These are phyloP conservation scores for Pestalotiopsis sp. DNA, from an alignment of 2,329 filamentous ascomycete genomes.

Conservation along the genomic window DNA sequence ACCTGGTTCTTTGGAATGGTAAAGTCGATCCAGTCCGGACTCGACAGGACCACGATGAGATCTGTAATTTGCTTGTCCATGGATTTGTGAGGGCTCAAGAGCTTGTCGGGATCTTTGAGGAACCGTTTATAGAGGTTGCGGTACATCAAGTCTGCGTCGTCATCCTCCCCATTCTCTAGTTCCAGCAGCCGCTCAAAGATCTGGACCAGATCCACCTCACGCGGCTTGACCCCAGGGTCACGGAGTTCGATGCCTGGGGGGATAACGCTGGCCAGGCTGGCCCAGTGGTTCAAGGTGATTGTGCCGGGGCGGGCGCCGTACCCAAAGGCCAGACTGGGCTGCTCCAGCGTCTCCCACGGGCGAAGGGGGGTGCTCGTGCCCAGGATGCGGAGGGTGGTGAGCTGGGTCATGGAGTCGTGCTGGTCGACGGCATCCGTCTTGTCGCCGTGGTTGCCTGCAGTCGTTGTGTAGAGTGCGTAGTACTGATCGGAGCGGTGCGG, in stretches of 20 bases:
- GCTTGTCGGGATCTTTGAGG: constrained; percentile 67
- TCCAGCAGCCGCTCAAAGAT: constrained; percentile 63
- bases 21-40: constrained; percentile 76
- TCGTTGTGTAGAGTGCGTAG: constrained; percentile 58
- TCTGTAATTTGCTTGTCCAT: constrained; percentile 75
- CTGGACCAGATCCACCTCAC: constrained; percentile 59
- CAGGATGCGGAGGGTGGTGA: constrained; percentile 57
- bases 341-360: constrained; percentile 74
- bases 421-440: constrained; percentile 47
- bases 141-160: constrained; percentile 59
- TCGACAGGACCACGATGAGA: constrained; percentile 68
- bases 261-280: constrained; percentile 57
- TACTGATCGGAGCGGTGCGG: constrained; percentile 58
- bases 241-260: constrained; percentile 60
- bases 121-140: constrained; percentile 68
- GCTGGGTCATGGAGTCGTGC: constrained; percentile 59
- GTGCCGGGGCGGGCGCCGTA: constrained; percentile 70
- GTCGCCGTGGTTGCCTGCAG: constrained; percentile 44
- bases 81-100: constrained; percentile 60
- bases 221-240: constrained; percentile 60
- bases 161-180: constrained; percentile 52
- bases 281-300: constrained; percentile 72
- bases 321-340: constrained; percentile 71
- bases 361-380: constrained; percentile 40
- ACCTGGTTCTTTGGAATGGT: constrained; percentile 72